Conservation (phyloP, 1,284 basidiomycete genomes). For the Cutaneotrichosporon sp. region DNA sequence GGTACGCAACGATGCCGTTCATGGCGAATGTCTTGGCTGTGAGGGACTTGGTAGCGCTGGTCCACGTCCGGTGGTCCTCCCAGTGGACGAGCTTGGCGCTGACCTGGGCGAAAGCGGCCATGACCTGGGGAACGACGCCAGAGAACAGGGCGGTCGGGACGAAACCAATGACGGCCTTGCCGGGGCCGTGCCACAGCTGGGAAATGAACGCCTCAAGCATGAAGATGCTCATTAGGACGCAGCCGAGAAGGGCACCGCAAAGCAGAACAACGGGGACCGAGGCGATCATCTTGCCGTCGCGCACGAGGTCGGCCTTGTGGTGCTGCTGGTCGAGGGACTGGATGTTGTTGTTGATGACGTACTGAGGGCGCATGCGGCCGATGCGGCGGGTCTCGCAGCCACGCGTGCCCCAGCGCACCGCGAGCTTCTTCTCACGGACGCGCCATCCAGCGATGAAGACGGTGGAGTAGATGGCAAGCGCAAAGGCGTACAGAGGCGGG, state of each 20-base stretch:
- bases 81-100: conserved; percentile 75
- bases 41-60: conserved; percentile 72
- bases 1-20: conserved; percentile 79
- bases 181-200: conserved; percentile 81
- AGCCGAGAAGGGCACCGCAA: conserved; percentile 71
- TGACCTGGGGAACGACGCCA: conserved; percentile 76
- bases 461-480: conserved; percentile 76
- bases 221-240: conserved; percentile 75
- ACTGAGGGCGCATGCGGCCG: conserved; percentile 71
- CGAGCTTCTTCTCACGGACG: conserved; percentile 73
- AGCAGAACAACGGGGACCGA: conserved; percentile 75
- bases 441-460: conserved; percentile 89
- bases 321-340: conserved; percentile 36
- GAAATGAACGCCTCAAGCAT: conserved; percentile 85
- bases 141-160: conserved; percentile 83
- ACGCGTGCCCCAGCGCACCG: conserved; percentile 75
- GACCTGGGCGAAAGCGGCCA: conserved; percentile 72
- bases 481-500: conserved; percentile 72
- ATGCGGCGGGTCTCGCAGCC: conserved; percentile 68
- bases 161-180: conserved; percentile 73
- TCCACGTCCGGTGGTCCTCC: conserved; percentile 87
- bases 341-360: conserved; percentile 55
- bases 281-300: conserved; percentile 70
- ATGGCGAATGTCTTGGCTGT: conserved; percentile 81
- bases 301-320: conserved; percentile 31